A percentile compares a stretch with the other conserved stretches of the same genome.
Evolutionary conservation across 2,329 filamentous ascomycete species (phyloP).

Genomic region (Akanthomyces muscarius): DNA sequence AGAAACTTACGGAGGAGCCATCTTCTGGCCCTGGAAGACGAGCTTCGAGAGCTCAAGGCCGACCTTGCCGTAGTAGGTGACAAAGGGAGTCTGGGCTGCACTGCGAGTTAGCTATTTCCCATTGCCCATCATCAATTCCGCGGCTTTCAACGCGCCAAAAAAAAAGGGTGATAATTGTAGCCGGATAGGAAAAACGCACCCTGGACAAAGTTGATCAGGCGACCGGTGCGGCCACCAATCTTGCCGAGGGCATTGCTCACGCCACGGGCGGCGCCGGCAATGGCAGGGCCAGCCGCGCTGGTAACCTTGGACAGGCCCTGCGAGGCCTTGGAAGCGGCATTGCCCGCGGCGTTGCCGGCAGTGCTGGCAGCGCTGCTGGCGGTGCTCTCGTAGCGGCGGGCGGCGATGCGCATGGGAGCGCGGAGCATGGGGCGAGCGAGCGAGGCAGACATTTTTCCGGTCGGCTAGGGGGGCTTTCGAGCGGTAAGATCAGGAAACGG

Average conservation of each 20-base stretch:
- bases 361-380: conserved; percentile 41
- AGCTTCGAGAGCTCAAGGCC: conserved; percentile 83
- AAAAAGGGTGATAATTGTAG: neutral
- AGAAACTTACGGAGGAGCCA: conserved; percentile 82
- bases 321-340: conserved; percentile 54
- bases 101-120: neutral
- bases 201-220: conserved; percentile 74
- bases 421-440: conserved; percentile 44
- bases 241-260: conserved; percentile 64
- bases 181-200: conserved; percentile 52
- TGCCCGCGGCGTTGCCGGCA: conserved; percentile 41
- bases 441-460: conserved; percentile 27
- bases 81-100: conserved; percentile 76
- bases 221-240: conserved; percentile 79
- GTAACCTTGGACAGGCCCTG: conserved; percentile 80
- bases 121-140: neutral
- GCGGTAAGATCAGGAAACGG: conserved; percentile 17
- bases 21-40: conserved; percentile 82
- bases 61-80: conserved; percentile 90
- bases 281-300: conserved; percentile 72
- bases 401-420: conserved; percentile 43
- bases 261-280: conserved; percentile 68
- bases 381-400: conserved; percentile 57
- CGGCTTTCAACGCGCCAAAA: no score
- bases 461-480: conserved; percentile 15